phyloP scores from a whole-genome alignment of 139 green algal genomes.

The Chlamydomonas sphaeroides region DNA sequence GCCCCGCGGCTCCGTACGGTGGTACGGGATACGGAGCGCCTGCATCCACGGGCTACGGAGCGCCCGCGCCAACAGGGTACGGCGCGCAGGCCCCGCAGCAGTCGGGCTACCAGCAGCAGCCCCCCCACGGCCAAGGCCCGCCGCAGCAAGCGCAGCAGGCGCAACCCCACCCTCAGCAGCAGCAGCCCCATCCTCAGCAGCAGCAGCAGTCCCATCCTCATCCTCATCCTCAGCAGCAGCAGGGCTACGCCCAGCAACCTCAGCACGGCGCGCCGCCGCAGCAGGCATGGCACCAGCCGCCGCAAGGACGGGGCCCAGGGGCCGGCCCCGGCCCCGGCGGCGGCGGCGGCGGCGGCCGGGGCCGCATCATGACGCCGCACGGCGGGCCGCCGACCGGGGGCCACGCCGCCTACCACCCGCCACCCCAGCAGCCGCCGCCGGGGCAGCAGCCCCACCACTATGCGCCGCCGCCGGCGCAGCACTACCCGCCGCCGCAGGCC shows the following conservation, averaged over 20 bases:
- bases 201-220: background rate
- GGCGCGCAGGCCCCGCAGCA: too few species aligned
- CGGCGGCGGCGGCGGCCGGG: background rate
- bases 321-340: background rate
- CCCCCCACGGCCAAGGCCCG: too few species aligned
- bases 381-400: background rate
- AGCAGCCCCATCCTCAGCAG: background rate
- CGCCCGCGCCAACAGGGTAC: background rate
- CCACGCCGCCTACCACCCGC: background rate
- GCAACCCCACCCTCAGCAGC: background rate
- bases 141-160: constrained; percentile 12
- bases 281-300: background rate
- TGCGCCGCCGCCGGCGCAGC: background rate
- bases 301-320: too few species aligned
- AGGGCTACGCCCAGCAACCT: background rate
- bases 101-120: too few species aligned
- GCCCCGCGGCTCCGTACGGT: background rate
- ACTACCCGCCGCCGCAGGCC: background rate
- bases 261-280: background rate
- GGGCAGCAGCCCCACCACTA: background rate
- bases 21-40: background rate
- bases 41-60: background rate
- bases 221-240: background rate
- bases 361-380: background rate
- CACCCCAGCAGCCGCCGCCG: background rate